Evolutionary conservation across 441 rosid species (phyloP), one percentile per base, ranked within the genome.

Genomic region (Geranium incanum): DNA sequence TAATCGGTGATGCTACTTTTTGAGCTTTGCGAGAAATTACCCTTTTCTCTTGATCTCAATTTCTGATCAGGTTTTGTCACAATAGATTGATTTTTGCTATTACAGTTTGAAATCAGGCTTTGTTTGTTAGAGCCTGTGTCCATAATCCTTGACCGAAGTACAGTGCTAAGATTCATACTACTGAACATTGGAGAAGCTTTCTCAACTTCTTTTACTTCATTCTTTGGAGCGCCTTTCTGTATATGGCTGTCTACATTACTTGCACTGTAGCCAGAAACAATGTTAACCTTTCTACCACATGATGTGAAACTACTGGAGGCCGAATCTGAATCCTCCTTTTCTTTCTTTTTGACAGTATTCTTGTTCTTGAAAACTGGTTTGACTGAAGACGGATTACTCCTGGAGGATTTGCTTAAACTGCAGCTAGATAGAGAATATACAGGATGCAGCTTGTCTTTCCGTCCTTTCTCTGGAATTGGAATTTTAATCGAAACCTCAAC

Each of bases 1-100:
- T 83, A 86, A 18, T 88, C 93, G 72, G 90, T 92, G 1, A 88
- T 85, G 81, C 93, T 90, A 79, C 96, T 87, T 82, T 90, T 90
- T n/a, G 92, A 90, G 84, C 90, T 90, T 70, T 86, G 93, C 48
- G 96, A 88, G 80, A 87, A 83, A 68, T 88, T 90, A 6, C 87
- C 86, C 75, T 86, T 88, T 55, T 84, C 91, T 75, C 85, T 82
- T 71, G 86, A 81, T 74, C 84, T 79, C 69, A 86, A 82, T 77
- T 75, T 82, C 67, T 83, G 89, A 67, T 86, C 91, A 70, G 78
- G 75, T 80, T 78, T 86, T 41, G 69, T 62, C 71, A 80, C 72
- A 45, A 75, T 21, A 45, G 78, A 72, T 75, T 77, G 84, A 41
- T 69, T 70, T 77, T 76, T 74, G 66, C 64, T 72, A 70, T 52